A percentile compares a stretch with the other conserved stretches of the same genome.
Evolutionary conservation across 192 early-diverging fungal species (phyloP).

Genomic region (Linnemannia hyalina): DNA sequence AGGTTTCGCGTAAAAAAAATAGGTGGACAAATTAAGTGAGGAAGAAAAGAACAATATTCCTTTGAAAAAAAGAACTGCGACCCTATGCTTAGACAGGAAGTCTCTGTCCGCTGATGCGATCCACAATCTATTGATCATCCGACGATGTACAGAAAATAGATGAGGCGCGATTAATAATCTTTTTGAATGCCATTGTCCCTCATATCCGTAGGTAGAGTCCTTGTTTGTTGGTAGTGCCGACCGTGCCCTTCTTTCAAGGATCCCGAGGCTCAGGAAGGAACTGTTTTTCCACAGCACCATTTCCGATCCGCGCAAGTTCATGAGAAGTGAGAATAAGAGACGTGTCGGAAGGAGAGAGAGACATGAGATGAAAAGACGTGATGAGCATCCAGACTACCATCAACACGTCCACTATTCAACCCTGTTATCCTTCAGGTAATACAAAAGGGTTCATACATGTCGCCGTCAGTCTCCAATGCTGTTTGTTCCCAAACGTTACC

Average conservation of each 20-base stretch:
- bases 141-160: background rate
- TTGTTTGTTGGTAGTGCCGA: too few species aligned
- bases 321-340: background rate
- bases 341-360: background rate
- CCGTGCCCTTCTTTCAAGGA: background rate
- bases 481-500: slow-evolving; percentile 46
- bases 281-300: background rate
- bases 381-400: background rate
- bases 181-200: background rate
- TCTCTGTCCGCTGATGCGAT: slow-evolving; percentile 67
- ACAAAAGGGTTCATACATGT: background rate
- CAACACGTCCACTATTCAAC: background rate
- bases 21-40: background rate
- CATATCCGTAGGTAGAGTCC: background rate
- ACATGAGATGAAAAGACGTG: slow-evolving; percentile 1
- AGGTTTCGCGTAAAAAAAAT: background rate
- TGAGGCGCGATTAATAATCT: background rate
- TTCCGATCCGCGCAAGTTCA: background rate
- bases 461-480: background rate
- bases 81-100: slow-evolving; percentile 63
- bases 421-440: background rate
- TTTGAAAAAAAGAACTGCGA: background rate
- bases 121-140: slow-evolving; percentile 57
- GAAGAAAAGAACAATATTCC: background rate
- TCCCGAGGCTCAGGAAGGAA: slow-evolving; percentile 25